Evolutionary conservation across 2,329 filamentous ascomycete genomes (phyloP), one percentile per base, ranked within the genome.

Genomic region (Aspergillus nomiae): DNA sequence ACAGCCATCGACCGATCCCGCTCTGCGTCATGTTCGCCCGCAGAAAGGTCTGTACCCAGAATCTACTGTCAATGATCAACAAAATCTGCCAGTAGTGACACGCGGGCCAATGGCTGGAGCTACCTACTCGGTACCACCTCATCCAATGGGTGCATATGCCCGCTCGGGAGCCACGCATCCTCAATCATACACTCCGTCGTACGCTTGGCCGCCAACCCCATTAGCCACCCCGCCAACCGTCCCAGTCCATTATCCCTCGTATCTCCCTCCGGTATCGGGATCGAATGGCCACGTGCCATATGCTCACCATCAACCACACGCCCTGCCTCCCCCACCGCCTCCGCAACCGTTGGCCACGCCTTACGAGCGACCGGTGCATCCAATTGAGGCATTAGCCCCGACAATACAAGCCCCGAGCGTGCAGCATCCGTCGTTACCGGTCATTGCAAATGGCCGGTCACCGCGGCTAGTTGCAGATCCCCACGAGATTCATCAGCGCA

Each of bases 31-130:
- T 73, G 95, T 99, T 66, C 84, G 92, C 2, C 94, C 94, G 0
- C 86, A 90, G 53, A 97, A 97, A 83, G 94, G 94, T 74, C 92
- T 98, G 87, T 99, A 99, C 76, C 95, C 95, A 0, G 95, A 99
- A 78, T 96, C 94, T 1, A 96, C 92, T 53, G 88, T 97, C 70
- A 92, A 92, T 74, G 94, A 97, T 73, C 85, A 89, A 65, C 90
- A 90, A 75, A 90, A 90, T 63, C 89, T 92, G 16, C 92, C 94
- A 14, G 89, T 92, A 3, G 87, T 96, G 45, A 94, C 92, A 14
- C 87, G 92, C 68, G 87, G 90, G 0, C 92, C 87, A 7, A 88
- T 89, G 85, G 78, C 82, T 36, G 86, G 85, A 11, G 82, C 84
- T 19, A 70, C 77, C 12, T 88, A 86, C 73, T 79, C 83, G 8